phyloP scores from a whole-genome alignment of 495 filamentous ascomycete genomes.

The Aspergillus olivimuriae region DNA sequence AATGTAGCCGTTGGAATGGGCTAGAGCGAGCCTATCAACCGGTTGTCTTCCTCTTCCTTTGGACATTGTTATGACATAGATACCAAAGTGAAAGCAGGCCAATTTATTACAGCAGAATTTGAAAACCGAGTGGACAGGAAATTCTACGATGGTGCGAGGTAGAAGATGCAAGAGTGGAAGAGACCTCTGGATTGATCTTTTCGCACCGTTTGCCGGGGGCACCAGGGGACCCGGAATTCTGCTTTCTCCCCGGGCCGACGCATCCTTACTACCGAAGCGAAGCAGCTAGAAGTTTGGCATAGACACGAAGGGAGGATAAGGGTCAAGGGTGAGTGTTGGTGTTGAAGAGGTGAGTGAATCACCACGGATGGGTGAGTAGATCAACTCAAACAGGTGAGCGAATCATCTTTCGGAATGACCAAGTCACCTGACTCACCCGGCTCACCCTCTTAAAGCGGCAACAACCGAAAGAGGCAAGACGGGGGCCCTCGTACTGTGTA shows the following conservation, averaged over 20 bases:
- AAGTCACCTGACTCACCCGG: constrained; percentile 9
- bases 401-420: constrained; percentile 7
- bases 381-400: constrained; percentile 3
- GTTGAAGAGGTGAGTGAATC: constrained; percentile 7
- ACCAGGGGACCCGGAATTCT: constrained; percentile 3
- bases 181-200: not conserved
- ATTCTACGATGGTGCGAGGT: constrained; percentile 4
- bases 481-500: not conserved
- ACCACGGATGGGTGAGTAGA: not conserved
- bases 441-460: constrained; percentile 12
- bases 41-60: constrained; percentile 6
- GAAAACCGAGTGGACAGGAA: not conserved
- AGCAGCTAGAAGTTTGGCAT: constrained; percentile 7
- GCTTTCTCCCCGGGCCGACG: not conserved
- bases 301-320: constrained; percentile 7
- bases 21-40: constrained; percentile 2
- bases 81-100: not conserved
- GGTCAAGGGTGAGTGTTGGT: constrained; percentile 8
- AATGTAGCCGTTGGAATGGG: constrained; percentile 3
- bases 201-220: constrained; percentile 2
- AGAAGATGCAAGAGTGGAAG: constrained; percentile 3
- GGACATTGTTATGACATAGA: constrained; percentile 2
- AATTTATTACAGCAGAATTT: constrained; percentile 7
- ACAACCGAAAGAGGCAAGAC: constrained; percentile 5
- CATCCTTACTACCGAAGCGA: constrained; percentile 3